These are phyloP conservation scores for Wallacemonas sp. DNA, from an alignment of 208 protist genomes.

Conservation along the genomic window DNA sequence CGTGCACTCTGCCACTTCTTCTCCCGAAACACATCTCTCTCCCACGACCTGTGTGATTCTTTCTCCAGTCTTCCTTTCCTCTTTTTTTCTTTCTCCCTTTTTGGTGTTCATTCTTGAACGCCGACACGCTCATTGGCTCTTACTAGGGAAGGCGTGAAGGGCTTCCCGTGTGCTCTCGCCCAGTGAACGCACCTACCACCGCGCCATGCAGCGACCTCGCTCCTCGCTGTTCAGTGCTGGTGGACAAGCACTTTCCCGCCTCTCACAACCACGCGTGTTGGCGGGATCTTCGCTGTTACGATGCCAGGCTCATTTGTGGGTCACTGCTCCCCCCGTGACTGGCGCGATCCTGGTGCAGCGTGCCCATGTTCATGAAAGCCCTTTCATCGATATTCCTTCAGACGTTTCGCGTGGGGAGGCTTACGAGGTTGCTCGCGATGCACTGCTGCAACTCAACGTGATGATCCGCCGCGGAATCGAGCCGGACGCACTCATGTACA, in stretches of 20 bases:
- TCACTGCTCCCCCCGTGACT: too few relatives aligned
- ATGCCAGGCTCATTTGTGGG: too few relatives aligned
- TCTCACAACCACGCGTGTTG: too few relatives aligned
- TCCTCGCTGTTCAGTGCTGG: too few relatives aligned
- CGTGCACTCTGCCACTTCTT: too few relatives aligned
- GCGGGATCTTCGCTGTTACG: too few relatives aligned
- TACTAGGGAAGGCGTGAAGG: too few relatives aligned
- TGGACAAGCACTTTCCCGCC: neutral
- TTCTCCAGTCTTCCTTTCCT: conserved; percentile 5
- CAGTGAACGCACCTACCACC: too few relatives aligned
- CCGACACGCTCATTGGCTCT: neutral
- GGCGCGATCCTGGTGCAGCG: neutral
- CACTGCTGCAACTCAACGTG: conserved; percentile 91
- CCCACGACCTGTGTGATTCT: too few relatives aligned
- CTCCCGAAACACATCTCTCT: too few relatives aligned
- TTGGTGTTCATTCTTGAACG: neutral
- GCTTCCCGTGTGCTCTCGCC: too few relatives aligned
- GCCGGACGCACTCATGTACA: conserved; percentile 92
- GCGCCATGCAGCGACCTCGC: too few relatives aligned
- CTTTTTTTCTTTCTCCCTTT: conserved; percentile 10
- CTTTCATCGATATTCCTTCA: conserved; percentile 52
- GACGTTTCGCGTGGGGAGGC: conserved; percentile 58
- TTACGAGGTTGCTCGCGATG: conserved; percentile 70
- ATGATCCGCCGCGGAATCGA: conserved; percentile 91
- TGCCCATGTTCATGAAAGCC: conserved; percentile 59